Evolutionary conservation across 2,329 filamentous ascomycete species (phyloP).

Genomic region (Myriosclerotinia curreyana): DNA sequence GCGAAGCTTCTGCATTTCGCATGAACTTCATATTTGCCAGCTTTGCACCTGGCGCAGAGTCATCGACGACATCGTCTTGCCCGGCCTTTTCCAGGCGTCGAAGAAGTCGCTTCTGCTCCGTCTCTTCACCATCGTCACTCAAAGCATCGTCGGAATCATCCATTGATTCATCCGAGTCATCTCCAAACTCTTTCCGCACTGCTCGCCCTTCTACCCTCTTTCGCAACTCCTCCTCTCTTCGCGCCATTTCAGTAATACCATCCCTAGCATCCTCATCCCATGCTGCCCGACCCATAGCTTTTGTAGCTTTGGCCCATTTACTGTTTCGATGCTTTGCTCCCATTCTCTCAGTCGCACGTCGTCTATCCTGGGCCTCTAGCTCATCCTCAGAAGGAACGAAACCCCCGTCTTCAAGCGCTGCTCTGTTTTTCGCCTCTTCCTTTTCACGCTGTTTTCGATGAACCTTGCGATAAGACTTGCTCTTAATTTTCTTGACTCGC

Average conservation of each 20-base stretch:
- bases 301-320: constrained; percentile 69
- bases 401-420: constrained; percentile 56
- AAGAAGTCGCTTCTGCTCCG: constrained; percentile 49
- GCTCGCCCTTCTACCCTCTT: constrained; percentile 63
- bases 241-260: constrained; percentile 62
- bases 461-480: constrained; percentile 87
- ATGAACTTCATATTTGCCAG: constrained; percentile 91
- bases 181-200: constrained; percentile 45
- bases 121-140: constrained; percentile 50
- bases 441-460: constrained; percentile 76
- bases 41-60: constrained; percentile 56
- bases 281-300: constrained; percentile 59
- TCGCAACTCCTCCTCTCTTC: constrained; percentile 63
- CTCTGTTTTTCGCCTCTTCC: constrained; percentile 54
- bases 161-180: constrained; percentile 50
- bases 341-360: constrained; percentile 67
- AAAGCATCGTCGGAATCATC: constrained; percentile 57
- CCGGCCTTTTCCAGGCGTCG: constrained; percentile 47
- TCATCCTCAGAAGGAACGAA: constrained; percentile 63
- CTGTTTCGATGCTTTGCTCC: constrained; percentile 66
- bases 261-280: constrained; percentile 71
- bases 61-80: constrained; percentile 47
- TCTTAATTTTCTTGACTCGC: constrained; percentile 98
- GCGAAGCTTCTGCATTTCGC: constrained; percentile 78
- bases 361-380: constrained; percentile 59